These are phyloP conservation scores for Penicillium parvum DNA, from an alignment of 495 filamentous ascomycete genomes.

Conservation along the genomic window DNA sequence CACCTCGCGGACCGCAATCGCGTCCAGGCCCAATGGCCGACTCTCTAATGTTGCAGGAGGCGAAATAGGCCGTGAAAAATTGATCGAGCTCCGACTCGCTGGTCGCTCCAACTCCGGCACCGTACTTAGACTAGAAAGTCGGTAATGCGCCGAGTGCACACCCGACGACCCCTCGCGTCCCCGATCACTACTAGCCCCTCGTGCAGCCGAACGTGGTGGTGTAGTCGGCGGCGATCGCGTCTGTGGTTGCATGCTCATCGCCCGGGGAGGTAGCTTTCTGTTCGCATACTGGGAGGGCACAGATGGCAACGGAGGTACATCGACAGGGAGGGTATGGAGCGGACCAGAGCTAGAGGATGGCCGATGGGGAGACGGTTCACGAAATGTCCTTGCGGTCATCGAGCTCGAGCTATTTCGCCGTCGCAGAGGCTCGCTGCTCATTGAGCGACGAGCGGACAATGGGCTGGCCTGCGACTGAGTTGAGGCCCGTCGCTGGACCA, in stretches of 20 bases:
- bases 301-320: constrained; percentile 69
- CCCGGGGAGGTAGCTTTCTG: constrained; percentile 35
- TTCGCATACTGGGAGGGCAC: constrained; percentile 52
- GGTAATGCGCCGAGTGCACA: constrained; percentile 13
- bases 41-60: constrained; percentile 25
- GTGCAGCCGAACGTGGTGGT: constrained; percentile 31
- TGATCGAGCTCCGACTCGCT: constrained; percentile 64
- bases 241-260: constrained; percentile 52
- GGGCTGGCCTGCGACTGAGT: constrained; percentile 59
- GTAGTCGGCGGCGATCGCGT: constrained; percentile 47
- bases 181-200: constrained; percentile 46
- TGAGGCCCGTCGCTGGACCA: constrained; percentile 65
- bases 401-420: constrained; percentile 68
- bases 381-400: constrained; percentile 83
- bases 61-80: constrained; percentile 64
- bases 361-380: constrained; percentile 60
- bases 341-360: constrained; percentile 40
- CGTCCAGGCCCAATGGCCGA: constrained; percentile 10
- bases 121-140: constrained; percentile 27
- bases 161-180: constrained; percentile 20
- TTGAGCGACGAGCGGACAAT: constrained; percentile 32
- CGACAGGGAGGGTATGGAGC: constrained; percentile 16
- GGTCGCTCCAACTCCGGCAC: constrained; percentile 51
- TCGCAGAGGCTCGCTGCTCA: constrained; percentile 46
- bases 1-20: constrained; percentile 15